Evolutionary conservation across 2,329 filamentous ascomycete species (phyloP).

Genomic region (Arthrinium phaeospermum): DNA sequence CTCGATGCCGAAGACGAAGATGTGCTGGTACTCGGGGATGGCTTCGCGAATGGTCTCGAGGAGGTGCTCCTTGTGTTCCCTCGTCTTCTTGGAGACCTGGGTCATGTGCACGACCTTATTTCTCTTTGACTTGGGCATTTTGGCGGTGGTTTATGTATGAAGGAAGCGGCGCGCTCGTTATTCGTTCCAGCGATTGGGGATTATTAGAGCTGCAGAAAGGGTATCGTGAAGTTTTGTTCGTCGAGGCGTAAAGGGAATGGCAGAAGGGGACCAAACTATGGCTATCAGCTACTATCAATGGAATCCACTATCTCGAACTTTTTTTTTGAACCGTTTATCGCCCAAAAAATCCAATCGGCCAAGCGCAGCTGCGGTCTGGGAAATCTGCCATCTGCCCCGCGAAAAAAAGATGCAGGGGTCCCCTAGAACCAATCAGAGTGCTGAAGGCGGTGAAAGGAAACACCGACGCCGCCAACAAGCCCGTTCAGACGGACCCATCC

Average conservation of each 20-base stretch:
- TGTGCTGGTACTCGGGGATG: constrained; percentile 84
- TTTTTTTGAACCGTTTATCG: constrained; percentile 24
- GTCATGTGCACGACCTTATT: constrained; percentile 87
- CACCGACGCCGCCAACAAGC: neutral
- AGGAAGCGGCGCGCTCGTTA: neutral
- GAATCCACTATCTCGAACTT: constrained; percentile 18
- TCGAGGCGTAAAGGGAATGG: neutral
- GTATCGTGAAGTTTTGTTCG: neutral
- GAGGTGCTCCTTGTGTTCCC: constrained; percentile 88
- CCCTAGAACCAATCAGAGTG: constrained; percentile 12
- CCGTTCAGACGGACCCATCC: neutral
- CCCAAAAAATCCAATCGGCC: constrained; percentile 7
- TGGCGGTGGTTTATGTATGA: constrained; percentile 9
- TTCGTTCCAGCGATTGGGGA: neutral
- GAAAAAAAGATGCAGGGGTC: constrained; percentile 16
- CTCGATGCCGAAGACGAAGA: constrained; percentile 91
- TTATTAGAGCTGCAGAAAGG: neutral
- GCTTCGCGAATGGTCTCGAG: constrained; percentile 88
- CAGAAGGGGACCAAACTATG: neutral
- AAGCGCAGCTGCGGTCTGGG: constrained; percentile 1
- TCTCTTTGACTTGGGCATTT: constrained; percentile 97
- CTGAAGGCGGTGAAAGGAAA: constrained; percentile 23
- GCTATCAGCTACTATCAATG: neutral
- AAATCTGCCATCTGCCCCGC: constrained; percentile 18
- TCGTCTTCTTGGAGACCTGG: constrained; percentile 89